phyloP scores from a whole-genome alignment of 2,329 filamentous ascomycete genomes.

The Paraphaeosphaeria minitans region DNA sequence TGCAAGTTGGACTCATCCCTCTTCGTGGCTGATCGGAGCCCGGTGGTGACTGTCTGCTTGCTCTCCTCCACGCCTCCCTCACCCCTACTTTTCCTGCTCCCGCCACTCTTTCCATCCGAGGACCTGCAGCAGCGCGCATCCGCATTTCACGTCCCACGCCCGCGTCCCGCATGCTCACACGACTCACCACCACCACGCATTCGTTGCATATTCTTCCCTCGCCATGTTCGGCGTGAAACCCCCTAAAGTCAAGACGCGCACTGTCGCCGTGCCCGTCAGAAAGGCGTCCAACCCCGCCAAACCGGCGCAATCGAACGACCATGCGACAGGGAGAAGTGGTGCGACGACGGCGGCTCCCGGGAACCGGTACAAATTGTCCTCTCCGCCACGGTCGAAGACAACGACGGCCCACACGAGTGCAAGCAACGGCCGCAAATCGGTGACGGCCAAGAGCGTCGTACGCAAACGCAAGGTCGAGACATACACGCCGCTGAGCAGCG shows the following conservation, averaged over 20 bases:
- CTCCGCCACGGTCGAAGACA: conserved; percentile 16
- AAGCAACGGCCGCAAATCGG: conserved; percentile 29
- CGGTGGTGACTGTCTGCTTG: conserved; percentile 6
- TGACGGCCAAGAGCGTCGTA: conserved; percentile 34
- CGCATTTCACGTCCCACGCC: neutral
- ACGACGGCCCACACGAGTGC: conserved; percentile 21
- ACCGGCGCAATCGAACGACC: conserved; percentile 16
- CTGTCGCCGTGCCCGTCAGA: conserved; percentile 36
- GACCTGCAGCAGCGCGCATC: conserved; percentile 13
- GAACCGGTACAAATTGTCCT: conserved; percentile 36
- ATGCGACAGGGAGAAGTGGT: conserved; percentile 13
- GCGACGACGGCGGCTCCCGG: conserved; percentile 25
- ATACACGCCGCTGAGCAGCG: conserved; percentile 42
- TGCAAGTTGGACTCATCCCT: neutral
- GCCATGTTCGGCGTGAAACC: conserved; percentile 39
- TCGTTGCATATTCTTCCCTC: conserved; percentile 14
- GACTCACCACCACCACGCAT: conserved; percentile 4
- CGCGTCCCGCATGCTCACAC: conserved; percentile 4
- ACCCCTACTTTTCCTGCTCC: conserved; percentile 9
- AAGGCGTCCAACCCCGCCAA: conserved; percentile 24
- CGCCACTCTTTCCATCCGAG: conserved; percentile 23
- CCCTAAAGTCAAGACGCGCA: conserved; percentile 41
- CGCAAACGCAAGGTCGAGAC: conserved; percentile 43
- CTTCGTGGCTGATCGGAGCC: conserved; percentile 4
- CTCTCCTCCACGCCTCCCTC: conserved; percentile 3